Conservation (phyloP, 495 filamentous ascomycete genomes). For the Pyrenopolyporus hunteri region DNA sequence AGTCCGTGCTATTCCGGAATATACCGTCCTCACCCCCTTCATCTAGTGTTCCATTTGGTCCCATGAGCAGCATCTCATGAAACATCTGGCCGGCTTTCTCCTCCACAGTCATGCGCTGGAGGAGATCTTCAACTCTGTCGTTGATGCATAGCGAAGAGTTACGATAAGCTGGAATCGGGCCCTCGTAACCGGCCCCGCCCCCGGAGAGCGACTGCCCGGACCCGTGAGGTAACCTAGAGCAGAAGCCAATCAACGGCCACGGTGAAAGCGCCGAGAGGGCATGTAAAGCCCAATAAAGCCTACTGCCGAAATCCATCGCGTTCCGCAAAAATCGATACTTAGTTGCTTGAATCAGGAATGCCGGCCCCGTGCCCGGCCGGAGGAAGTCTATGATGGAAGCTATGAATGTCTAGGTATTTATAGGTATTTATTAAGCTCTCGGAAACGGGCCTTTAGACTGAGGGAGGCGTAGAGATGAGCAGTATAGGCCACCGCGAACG, state of each 20-base stretch:
- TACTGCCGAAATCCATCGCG: conserved; percentile 6
- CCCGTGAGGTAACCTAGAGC: not conserved
- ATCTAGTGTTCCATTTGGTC: conserved; percentile 33
- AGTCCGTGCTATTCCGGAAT: conserved; percentile 28
- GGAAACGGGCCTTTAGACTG: no score
- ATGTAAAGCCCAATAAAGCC: not conserved
- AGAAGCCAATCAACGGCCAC: conserved; percentile 9
- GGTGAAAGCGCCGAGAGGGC: conserved; percentile 17
- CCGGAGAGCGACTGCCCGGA: not conserved
- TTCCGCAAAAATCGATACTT: not conserved
- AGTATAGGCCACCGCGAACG: not conserved
- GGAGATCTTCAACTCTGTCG: conserved; percentile 60
- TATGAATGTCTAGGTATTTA: no score
- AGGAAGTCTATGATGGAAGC: no score
- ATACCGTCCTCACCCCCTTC: conserved; percentile 8
- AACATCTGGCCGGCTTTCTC: conserved; percentile 68
- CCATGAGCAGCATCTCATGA: conserved; percentile 42
- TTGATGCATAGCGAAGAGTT: conserved; percentile 48
- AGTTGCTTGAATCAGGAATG: not conserved
- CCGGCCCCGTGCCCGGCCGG: not conserved
- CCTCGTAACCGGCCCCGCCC: not conserved
- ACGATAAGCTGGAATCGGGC: conserved; percentile 6
- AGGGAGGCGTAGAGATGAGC: no score
- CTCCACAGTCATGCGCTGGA: conserved; percentile 65
- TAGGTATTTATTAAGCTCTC: conserved; percentile 10